Evolutionary conservation across 305 asterid species (phyloP).

Genomic region (Coffea humblotiana): DNA sequence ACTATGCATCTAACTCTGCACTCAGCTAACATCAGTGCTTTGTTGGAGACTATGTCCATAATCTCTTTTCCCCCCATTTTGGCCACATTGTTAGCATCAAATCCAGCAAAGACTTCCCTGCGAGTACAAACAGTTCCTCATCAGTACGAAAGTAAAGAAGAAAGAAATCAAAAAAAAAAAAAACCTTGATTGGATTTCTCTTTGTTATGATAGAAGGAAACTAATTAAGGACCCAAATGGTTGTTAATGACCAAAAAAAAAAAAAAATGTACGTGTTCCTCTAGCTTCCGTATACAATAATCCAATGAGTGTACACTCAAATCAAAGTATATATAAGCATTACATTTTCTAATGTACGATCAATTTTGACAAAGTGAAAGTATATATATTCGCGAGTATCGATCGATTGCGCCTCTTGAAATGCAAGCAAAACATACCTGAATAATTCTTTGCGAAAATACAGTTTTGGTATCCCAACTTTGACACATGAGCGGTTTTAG

Average conservation of each 20-base stretch:
- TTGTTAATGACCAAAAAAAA: background rate
- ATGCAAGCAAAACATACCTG: conserved; percentile 38
- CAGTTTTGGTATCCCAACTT: too few relatives aligned
- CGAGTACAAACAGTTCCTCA: background rate
- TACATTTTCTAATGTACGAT: background rate
- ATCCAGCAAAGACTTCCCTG: conserved; percentile 74
- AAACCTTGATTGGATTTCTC: background rate
- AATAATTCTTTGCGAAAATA: conserved; percentile 55
- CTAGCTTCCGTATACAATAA: background rate
- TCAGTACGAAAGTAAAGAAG: background rate
- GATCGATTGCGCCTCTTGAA: background rate
- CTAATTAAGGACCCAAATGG: background rate
- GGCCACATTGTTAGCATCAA: conserved; percentile 60
- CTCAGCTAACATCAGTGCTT: conserved; percentile 61
- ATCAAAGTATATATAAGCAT: background rate
- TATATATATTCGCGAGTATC: too few relatives aligned
- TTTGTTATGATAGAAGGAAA: background rate
- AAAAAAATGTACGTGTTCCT: background rate
- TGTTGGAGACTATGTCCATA: conserved; percentile 46
- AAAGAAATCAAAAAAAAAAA: background rate
- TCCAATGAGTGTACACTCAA: background rate
- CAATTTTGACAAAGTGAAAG: too few relatives aligned
- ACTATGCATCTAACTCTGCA: conserved; percentile 79
- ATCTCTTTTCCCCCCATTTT: conserved; percentile 78
- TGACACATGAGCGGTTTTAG: too few relatives aligned